Percentiles rank a stretch among this genome's conserved stretches.
These are phyloP conservation scores for Senna siamea DNA, from an alignment of 306 rosid genomes.

Conservation along the genomic window DNA sequence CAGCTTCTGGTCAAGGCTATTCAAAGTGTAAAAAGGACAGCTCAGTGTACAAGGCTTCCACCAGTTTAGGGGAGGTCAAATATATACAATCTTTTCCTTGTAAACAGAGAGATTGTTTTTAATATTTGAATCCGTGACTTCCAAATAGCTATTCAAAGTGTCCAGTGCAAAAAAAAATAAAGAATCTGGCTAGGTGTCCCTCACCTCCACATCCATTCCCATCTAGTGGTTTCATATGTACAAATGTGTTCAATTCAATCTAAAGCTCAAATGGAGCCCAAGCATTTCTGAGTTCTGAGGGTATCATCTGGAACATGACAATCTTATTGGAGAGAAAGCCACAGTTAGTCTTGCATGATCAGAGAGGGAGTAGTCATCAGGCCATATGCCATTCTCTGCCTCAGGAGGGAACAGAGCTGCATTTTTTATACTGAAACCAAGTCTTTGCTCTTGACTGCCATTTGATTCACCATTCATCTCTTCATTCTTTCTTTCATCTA, in stretches of 20 bases:
- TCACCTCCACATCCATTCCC: constrained; percentile 35
- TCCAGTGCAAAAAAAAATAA: too few relatives aligned
- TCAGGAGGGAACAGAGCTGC: constrained; percentile 92
- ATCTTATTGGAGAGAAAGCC: constrained; percentile 79
- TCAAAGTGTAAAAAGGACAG: too few relatives aligned
- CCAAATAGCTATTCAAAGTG: too few relatives aligned
- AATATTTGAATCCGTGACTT: too few relatives aligned
- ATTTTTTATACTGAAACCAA: constrained; percentile 80
- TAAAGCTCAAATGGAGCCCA: neutral
- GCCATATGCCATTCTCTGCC: constrained; percentile 94
- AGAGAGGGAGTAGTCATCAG: constrained; percentile 85
- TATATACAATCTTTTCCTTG: too few relatives aligned
- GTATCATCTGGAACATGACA: constrained; percentile 72
- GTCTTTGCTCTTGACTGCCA: constrained; percentile 56
- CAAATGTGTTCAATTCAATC: constrained; percentile 34
- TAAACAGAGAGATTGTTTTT: too few relatives aligned
- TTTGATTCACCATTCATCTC: constrained; percentile 42
- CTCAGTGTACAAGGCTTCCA: too few relatives aligned
- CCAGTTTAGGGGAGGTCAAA: too few relatives aligned
- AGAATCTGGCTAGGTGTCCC: too few relatives aligned
- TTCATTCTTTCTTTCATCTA: constrained; percentile 45
- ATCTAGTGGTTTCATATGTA: constrained; percentile 32
- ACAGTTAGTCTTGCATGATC: constrained; percentile 95
- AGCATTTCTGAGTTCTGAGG: constrained; percentile 39
- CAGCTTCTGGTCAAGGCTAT: constrained; percentile 12